phyloP scores from a whole-genome alignment of 371 early-diverging fungal genomes.

The Lichtheimia corymbifera region DNA sequence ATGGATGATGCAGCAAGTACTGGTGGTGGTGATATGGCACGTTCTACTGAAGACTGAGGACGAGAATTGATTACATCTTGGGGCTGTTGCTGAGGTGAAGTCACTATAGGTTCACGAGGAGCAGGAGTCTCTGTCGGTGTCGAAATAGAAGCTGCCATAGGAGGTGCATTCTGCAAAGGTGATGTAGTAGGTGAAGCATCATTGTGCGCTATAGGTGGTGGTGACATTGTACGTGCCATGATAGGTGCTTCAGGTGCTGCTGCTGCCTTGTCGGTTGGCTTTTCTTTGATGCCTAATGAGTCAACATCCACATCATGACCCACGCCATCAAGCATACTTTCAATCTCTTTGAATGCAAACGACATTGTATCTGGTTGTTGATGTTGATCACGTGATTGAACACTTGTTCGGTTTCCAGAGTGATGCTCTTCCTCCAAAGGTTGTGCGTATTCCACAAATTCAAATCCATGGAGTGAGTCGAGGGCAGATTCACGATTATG shows the following conservation, averaged over 20 bases:
- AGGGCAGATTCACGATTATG: not conserved
- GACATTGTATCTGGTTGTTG: slow-evolving; percentile 13
- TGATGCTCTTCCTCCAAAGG: not conserved
- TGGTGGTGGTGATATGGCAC: slow-evolving; percentile 1
- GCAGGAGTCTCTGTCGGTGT: not conserved
- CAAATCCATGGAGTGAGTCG: not conserved
- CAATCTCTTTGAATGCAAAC: slow-evolving; percentile 19
- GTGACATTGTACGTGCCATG: not conserved
- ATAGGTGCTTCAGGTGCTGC: not conserved
- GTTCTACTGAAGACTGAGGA: not conserved
- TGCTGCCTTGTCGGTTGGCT: not conserved
- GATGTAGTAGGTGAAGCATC: not conserved
- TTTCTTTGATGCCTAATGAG: too few species aligned
- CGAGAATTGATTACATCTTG: not conserved
- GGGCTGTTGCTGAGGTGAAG: slow-evolving; percentile 2
- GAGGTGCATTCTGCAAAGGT: not conserved
- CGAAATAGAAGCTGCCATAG: not conserved
- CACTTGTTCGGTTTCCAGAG: not conserved
- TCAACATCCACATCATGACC: slow-evolving; percentile 1
- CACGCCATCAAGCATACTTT: slow-evolving; percentile 18
- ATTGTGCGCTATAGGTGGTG: not conserved
- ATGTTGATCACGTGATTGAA: not conserved
- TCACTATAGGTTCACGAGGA: not conserved
- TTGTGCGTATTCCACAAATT: too few species aligned
- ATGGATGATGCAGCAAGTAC: not conserved